These are phyloP conservation scores for Jamesozyma gamospora DNA, from an alignment of 805 yeast species.

Conservation along the genomic window DNA sequence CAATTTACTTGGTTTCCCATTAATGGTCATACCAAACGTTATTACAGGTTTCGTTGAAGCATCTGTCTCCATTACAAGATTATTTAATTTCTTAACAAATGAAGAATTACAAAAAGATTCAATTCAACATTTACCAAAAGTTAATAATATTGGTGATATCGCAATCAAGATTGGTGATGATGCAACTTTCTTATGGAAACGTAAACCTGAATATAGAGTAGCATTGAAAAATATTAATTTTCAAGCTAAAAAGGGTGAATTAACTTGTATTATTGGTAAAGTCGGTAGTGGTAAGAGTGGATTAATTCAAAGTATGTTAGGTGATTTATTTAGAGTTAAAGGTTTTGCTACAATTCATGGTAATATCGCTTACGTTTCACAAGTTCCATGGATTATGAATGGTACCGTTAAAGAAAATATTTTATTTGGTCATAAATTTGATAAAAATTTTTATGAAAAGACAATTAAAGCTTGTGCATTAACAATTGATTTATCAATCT, in stretches of 20 bases:
- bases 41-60: slow-evolving; percentile 82
- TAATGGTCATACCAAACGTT: slow-evolving; percentile 86
- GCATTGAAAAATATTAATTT: slow-evolving; percentile 58
- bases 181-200: slow-evolving; percentile 73
- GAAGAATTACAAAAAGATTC: slow-evolving; percentile 81
- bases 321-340: slow-evolving; percentile 66
- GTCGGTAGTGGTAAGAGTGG: slow-evolving; percentile 91
- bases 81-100: slow-evolving; percentile 59
- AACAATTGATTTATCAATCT: slow-evolving; percentile 59
- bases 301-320: slow-evolving; percentile 65
- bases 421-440: slow-evolving; percentile 78
- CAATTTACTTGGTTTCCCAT: slow-evolving; percentile 82
- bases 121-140: slow-evolving; percentile 36
- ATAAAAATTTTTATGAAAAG: slow-evolving; percentile 66
- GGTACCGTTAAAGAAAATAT: slow-evolving; percentile 88
- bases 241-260: slow-evolving; percentile 59
- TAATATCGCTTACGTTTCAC: slow-evolving; percentile 79
- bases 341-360: slow-evolving; percentile 73
- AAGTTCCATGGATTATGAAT: slow-evolving; percentile 95
- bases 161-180: slow-evolving; percentile 47
- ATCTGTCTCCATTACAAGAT: slow-evolving; percentile 69
- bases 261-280: slow-evolving; percentile 77
- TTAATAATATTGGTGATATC: slow-evolving; percentile 50
- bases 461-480: slow-evolving; percentile 87
- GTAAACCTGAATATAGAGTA: slow-evolving; percentile 57